Evolutionary conservation across 306 rosid genomes (phyloP), one percentile per base, ranked within the genome.

Genomic region (Rosa persica): DNA sequence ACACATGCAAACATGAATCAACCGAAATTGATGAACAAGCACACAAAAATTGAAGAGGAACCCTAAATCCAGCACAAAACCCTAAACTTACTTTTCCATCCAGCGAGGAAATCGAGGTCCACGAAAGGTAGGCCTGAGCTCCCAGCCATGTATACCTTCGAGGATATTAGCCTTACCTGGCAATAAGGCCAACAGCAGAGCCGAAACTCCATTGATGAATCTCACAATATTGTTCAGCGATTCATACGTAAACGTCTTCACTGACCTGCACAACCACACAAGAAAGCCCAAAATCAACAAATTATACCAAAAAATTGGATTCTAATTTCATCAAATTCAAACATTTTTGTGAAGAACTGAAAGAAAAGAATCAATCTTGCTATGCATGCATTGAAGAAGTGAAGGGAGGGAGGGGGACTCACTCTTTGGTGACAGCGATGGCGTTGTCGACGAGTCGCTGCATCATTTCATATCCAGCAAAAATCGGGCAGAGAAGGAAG

Each of bases 81-180:
- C 22, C 43, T 57, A 39, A 80, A 87, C 97, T 81, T 85, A 94
- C 98, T 90, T 84, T 61, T 92, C 96, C 98, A 94, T 94, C 98
- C 98, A 94, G n/a, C 98, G 97, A 0, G 98, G 98, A 70, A 94
- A 81, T 22, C 94, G 93, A 5, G 98, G 98, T 67, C 98, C 98
- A 5, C 97, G 93, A 74, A 94, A 87, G 44, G 96, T 89, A 11
- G 98, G 97, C 81, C 90, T 83, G 73, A 92, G 98, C 84, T 94
- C 98, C 98, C 98, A 94, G 62, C 98, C 98, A 83, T 94, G 93
- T 76, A 92, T 88, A 40, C 98, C 97, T 90, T 94, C 97, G 48
- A 94, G 98, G 52, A 92, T 89, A 61, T 65, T 84, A 67, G 94
- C 90, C 67, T 86, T 94, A 71, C 96, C 98, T 0, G 98, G 98